phyloP scores from a whole-genome alignment of 768 basidiomycete genomes.

The Porpolomopsis calyptriformis region DNA sequence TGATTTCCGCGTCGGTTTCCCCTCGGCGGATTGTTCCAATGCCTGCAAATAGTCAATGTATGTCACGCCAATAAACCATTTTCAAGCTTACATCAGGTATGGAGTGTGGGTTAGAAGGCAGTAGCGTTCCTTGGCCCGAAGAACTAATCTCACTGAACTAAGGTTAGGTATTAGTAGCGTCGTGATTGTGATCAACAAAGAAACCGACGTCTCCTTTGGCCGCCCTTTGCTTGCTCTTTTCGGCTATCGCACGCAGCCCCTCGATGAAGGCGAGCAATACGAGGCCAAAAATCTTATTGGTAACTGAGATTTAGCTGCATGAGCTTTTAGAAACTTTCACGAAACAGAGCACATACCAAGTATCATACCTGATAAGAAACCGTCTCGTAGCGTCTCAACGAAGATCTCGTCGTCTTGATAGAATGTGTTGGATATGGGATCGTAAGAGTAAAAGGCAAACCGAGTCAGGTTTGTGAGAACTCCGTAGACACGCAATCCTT shows the following conservation, averaged over 20 bases:
- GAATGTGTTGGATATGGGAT: slow-evolving; percentile 4
- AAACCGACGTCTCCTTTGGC: slow-evolving; percentile 1
- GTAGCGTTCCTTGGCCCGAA: slow-evolving; percentile 1
- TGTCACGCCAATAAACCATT: slow-evolving; percentile 1
- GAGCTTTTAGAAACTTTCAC: slow-evolving; percentile 1
- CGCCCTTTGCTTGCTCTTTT: slow-evolving; percentile 1
- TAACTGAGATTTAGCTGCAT: slow-evolving; percentile 4
- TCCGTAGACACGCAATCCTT: slow-evolving; percentile 6
- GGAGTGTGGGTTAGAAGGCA: not conserved
- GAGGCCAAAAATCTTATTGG: slow-evolving; percentile 7
- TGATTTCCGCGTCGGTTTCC: slow-evolving; percentile 6
- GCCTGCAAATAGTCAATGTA: slow-evolving; percentile 6
- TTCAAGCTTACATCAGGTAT: not conserved
- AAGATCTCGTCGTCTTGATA: not conserved
- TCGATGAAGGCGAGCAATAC: slow-evolving; percentile 4
- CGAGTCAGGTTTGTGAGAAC: slow-evolving; percentile 3
- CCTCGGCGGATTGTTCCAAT: slow-evolving; percentile 2
- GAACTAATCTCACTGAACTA: not conserved
- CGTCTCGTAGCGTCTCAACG: not conserved
- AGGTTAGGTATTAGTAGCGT: slow-evolving; percentile 3
- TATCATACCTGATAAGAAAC: slow-evolving; percentile 5
- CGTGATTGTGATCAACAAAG: not conserved
- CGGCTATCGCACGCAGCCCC: slow-evolving; percentile 3
- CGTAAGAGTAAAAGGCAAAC: slow-evolving; percentile 6
- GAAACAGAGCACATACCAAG: slow-evolving; percentile 2